Evolutionary conservation across 2,329 filamentous ascomycete species (phyloP).

Genomic region (Pseudogymnoascus sp.): DNA sequence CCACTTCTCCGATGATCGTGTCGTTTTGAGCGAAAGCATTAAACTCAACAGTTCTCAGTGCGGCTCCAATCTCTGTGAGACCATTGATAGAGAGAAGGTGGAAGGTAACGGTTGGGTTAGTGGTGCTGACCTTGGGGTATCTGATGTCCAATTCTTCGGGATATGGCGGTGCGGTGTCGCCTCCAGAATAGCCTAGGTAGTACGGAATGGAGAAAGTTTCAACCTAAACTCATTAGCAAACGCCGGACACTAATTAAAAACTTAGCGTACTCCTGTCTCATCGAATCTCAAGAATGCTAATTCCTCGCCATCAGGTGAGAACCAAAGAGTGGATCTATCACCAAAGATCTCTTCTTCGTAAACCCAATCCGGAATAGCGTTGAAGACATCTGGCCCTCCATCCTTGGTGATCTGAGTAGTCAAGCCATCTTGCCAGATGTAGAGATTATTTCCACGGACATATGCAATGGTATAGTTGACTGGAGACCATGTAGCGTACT

Average conservation of each 20-base stretch:
- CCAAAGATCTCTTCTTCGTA: constrained; percentile 52
- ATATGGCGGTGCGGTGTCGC: constrained; percentile 50
- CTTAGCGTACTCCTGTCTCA: constrained; percentile 52
- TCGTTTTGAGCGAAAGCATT: constrained; percentile 52
- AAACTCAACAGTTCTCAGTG: constrained; percentile 40
- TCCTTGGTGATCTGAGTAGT: constrained; percentile 45
- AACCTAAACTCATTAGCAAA: neutral
- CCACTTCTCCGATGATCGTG: constrained; percentile 57
- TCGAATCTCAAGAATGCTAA: constrained; percentile 50
- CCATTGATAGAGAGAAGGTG: constrained; percentile 40
- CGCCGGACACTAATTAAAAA: neutral
- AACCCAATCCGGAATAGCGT: constrained; percentile 57
- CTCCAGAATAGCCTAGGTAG: constrained; percentile 46
- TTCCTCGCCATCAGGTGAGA: constrained; percentile 46
- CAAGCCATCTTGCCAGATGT: constrained; percentile 46
- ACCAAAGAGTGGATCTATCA: constrained; percentile 45
- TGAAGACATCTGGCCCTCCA: constrained; percentile 53
- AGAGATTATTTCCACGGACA: constrained; percentile 59
- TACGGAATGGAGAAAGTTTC: constrained; percentile 55
- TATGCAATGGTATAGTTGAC: constrained; percentile 54
- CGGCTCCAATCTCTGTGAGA: constrained; percentile 34
- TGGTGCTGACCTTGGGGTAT: constrained; percentile 62
- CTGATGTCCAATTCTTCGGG: constrained; percentile 53
- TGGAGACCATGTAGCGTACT: constrained; percentile 57
- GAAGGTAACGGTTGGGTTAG: constrained; percentile 56